Conservation (phyloP, 805 yeast genomes). For the Teunomyces panamensis region DNA sequence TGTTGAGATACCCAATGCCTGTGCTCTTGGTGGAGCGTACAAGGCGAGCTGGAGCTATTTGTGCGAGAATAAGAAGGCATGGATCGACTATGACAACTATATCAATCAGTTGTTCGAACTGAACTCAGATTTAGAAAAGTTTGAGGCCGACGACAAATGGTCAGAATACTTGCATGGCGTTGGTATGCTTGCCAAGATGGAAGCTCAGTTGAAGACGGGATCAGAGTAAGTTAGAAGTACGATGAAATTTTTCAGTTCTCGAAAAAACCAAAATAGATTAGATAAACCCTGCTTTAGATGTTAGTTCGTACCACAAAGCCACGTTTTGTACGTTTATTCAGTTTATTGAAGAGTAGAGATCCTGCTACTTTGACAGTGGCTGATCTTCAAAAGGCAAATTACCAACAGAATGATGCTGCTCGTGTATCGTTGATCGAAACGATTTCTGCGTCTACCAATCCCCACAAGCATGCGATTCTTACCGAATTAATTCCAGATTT, state of each 20-base stretch:
- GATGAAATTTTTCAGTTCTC: background rate
- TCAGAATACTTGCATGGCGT: constrained; percentile 49
- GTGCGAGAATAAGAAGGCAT: constrained; percentile 28
- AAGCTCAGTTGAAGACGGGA: constrained; percentile 17
- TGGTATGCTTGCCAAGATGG: constrained; percentile 49
- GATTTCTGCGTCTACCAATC: constrained; percentile 8
- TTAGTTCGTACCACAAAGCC: background rate
- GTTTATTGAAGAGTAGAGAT: constrained; percentile 4
- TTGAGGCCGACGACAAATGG: constrained; percentile 45
- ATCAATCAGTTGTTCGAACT: constrained; percentile 42
- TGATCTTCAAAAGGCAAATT: background rate
- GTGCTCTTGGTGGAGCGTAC: constrained; percentile 90
- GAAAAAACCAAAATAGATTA: background rate
- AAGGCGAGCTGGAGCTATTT: constrained; percentile 72
- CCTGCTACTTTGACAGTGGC: constrained; percentile 8
- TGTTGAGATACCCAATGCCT: constrained; percentile 80
- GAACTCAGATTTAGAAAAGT: constrained; percentile 43
- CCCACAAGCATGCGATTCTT: constrained; percentile 5
- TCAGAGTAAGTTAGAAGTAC: background rate
- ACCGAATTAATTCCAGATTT: constrained; percentile 11
- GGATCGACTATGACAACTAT: constrained; percentile 45
- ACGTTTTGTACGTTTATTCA: background rate
- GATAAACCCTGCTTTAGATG: background rate
- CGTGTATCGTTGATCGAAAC: constrained; percentile 7
- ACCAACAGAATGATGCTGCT: constrained; percentile 3